phyloP scores from a whole-genome alignment of 805 yeast genomes.

The Priceomyces medius region DNA sequence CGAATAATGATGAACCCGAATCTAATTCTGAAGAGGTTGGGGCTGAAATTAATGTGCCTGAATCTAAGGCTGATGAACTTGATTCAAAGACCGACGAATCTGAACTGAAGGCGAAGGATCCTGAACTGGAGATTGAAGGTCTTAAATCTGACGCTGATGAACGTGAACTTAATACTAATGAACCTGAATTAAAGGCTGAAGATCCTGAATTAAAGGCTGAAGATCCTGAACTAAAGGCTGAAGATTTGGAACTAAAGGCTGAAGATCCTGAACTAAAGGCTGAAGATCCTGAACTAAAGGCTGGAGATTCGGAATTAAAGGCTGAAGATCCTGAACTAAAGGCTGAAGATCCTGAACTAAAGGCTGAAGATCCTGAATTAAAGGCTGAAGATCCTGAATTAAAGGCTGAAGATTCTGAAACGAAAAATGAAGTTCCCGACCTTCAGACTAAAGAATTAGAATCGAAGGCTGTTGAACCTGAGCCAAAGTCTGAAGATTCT shows the following conservation, averaged over 20 bases:
- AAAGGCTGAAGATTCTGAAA: not conserved
- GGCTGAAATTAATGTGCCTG: not conserved
- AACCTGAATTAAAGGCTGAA: not conserved
- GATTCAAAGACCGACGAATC: not conserved
- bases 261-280: not conserved
- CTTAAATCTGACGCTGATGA: not conserved
- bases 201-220: not conserved
- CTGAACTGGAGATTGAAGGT: not conserved
- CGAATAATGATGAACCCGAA: not conserved
- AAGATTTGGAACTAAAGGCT: not conserved
- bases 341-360: constrained; percentile 3
- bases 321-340: constrained; percentile 4
- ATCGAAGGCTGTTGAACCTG: not conserved
- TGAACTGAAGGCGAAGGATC: not conserved
- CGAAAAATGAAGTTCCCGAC: constrained; percentile 3
- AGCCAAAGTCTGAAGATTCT: constrained; percentile 3
- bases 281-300: constrained; percentile 1
- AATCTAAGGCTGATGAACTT: not conserved
- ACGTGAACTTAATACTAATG: not conserved
- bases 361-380: not conserved
- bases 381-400: not conserved
- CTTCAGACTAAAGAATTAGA: not conserved
- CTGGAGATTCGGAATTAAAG: constrained; percentile 1
- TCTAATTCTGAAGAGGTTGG: not conserved
- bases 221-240: not conserved